Conservation (phyloP, 2,329 filamentous ascomycete genomes). For the Exophiala sp. region DNA sequence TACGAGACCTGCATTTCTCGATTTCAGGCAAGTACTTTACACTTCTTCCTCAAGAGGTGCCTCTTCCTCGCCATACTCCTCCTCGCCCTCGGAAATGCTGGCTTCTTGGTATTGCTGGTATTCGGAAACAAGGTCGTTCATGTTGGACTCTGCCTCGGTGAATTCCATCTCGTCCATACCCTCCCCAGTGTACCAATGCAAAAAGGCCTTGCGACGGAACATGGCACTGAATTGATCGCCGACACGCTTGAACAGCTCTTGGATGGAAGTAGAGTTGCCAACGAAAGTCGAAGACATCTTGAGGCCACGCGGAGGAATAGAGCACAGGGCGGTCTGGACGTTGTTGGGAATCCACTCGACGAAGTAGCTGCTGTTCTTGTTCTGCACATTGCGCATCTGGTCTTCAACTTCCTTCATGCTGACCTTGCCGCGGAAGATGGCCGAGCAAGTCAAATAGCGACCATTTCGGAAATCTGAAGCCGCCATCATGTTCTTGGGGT, state of each 20-base stretch:
- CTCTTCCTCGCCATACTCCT: constrained; percentile 58
- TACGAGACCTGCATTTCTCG: constrained; percentile 1
- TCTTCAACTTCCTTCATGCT: constrained; percentile 99
- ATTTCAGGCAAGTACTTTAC: constrained; percentile 9
- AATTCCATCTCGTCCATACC: constrained; percentile 99
- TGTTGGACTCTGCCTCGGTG: constrained; percentile 99
- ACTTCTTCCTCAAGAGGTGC: constrained; percentile 25
- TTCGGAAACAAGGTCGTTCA: constrained; percentile 99
- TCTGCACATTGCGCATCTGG: constrained; percentile 99
- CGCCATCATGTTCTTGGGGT: constrained; percentile 99
- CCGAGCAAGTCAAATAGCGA: constrained; percentile 98
- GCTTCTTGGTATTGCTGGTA: constrained; percentile 99
- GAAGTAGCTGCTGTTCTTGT: constrained; percentile 99
- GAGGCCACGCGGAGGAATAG: constrained; percentile 91
- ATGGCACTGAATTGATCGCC: constrained; percentile 99
- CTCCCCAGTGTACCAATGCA: constrained; percentile 99
- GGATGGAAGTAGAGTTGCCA: constrained; percentile 98
- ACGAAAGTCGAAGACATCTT: constrained; percentile 99
- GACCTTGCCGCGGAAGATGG: constrained; percentile 99
- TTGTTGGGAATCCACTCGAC: constrained; percentile 99
- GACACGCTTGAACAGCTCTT: constrained; percentile 99
- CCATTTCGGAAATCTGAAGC: constrained; percentile 99
- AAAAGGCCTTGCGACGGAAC: constrained; percentile 99
- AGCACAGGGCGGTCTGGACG: constrained; percentile 98
- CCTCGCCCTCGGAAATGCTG: constrained; percentile 92